Evolutionary conservation across 192 early-diverging fungal genomes (phyloP), one percentile per base, ranked within the genome.

Genomic region (Coemansia sp.): DNA sequence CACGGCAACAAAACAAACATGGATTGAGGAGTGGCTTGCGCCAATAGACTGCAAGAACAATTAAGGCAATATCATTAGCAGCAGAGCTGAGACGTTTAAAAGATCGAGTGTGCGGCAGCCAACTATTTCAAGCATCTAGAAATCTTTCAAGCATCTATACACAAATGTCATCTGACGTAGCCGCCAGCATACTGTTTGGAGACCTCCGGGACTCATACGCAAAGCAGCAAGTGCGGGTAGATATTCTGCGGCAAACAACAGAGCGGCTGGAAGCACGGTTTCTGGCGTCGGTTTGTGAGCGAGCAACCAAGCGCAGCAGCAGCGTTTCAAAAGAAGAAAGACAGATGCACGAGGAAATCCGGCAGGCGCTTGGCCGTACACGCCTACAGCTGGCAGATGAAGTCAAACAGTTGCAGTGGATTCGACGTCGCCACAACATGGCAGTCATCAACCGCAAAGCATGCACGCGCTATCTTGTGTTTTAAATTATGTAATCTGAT

Each of bases 401-500:
- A n/a, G 60, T 77, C 47, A 71, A 62, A 53, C 23, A 64, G 36
- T 53, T 71, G 51, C 75, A 77, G 40, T 70, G 75, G 75, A 68
- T 77, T 14, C 40, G 75, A 11, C 68, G 75, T 2, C 64, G 75
- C 4, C 75, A 77, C 50, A 77, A 77, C 37, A 53, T 57, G 50
- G 60, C 68, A 0, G 57, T 77, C n/a, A 59, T 77, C 17, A 53
- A 30, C 40, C 64, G 75, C 38, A 66, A 67, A 38, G 75, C 68
- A 0, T 49, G 42, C 16, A 54, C 47, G 11, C 60, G 75, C 1
- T 64, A 66, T 31, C 40, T 77, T 12, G 64, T 71, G 0, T 64
- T 61, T 20, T 77, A 47, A 15, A 14, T 2, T 49, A 34, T 30
- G 6, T 44, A 18, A 15, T 18, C 20, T 32, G 15, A 15, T 18